Percentiles rank a stretch among this genome's conserved stretches.
These are phyloP conservation scores for Mangifera indica DNA, from an alignment of 345 rosid genomes.

Conservation along the genomic window DNA sequence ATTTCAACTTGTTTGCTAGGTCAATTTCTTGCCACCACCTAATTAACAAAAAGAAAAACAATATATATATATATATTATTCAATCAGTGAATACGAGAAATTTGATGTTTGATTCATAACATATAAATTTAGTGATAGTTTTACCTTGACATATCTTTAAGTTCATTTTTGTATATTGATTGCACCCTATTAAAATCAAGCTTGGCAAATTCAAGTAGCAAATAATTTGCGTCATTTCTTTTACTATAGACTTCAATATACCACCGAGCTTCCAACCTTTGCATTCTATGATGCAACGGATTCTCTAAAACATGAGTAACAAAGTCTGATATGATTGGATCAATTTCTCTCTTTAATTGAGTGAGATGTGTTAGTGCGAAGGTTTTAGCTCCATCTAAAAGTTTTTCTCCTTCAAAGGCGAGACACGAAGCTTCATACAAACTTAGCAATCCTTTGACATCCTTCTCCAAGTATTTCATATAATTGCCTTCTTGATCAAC, in stretches of 20 bases:
- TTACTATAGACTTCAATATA: slow-evolving; percentile 27
- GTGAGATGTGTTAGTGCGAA: slow-evolving; percentile 23
- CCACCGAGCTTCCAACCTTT: slow-evolving; percentile 38
- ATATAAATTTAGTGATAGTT: too few species aligned
- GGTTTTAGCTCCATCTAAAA: slow-evolving; percentile 23
- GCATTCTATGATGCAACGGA: slow-evolving; percentile 33
- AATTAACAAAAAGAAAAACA: background rate
- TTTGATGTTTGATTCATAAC: too few species aligned
- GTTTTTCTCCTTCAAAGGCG: slow-evolving; percentile 33
- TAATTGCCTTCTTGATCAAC: slow-evolving; percentile 22
- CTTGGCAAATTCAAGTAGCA: slow-evolving; percentile 40
- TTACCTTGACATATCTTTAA: slow-evolving; percentile 34
- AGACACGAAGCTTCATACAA: slow-evolving; percentile 45
- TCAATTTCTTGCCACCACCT: slow-evolving; percentile 46
- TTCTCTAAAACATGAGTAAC: slow-evolving; percentile 37
- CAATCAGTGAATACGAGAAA: too few species aligned
- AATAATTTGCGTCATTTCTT: background rate
- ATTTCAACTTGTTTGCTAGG: slow-evolving; percentile 30
- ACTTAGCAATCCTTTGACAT: slow-evolving; percentile 35
- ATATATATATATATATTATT: too few species aligned
- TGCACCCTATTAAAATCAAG: slow-evolving; percentile 46
- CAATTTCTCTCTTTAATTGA: background rate
- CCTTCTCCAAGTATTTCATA: background rate
- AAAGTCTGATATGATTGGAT: slow-evolving; percentile 5
- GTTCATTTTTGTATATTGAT: slow-evolving; percentile 33